Evolutionary conservation across 2,329 filamentous ascomycete species (phyloP).

Genomic region (Myriosclerotinia scirpicola): DNA sequence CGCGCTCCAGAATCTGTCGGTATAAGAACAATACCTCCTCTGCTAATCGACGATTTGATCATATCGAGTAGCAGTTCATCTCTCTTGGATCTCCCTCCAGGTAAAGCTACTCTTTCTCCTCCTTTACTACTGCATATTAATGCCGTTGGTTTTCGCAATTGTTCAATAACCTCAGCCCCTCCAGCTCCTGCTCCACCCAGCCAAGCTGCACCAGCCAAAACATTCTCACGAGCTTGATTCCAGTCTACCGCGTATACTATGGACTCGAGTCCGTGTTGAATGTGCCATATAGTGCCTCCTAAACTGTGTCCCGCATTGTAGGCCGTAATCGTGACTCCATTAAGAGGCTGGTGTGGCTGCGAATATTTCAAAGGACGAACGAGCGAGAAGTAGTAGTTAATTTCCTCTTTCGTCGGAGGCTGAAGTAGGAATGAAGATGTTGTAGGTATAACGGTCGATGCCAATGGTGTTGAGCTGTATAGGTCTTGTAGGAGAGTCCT

Average conservation of each 20-base stretch:
- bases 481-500: conserved; percentile 88
- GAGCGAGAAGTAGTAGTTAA: conserved; percentile 84
- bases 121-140: conserved; percentile 89
- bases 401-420: conserved; percentile 82
- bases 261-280: conserved; percentile 93
- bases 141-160: conserved; percentile 88
- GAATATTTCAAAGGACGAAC: conserved; percentile 96
- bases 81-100: conserved; percentile 73
- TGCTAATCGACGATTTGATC: conserved; percentile 73
- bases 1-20: conserved; percentile 95
- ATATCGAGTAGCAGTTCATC: conserved; percentile 84
- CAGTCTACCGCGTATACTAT: conserved; percentile 98
- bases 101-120: conserved; percentile 66
- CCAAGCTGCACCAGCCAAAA: conserved; percentile 91
- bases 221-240: conserved; percentile 97
- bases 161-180: conserved; percentile 88
- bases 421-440: conserved; percentile 67
- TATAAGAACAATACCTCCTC: conserved; percentile 88
- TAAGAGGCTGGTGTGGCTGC: conserved; percentile 89
- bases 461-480: conserved; percentile 85
- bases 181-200: conserved; percentile 77
- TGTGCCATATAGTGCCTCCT: conserved; percentile 97
- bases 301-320: conserved; percentile 96
- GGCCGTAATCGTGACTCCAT: conserved; percentile 90
- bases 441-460: conserved; percentile 76